Evolutionary conservation across 2,329 filamentous ascomycete species (phyloP), one percentile per base, ranked within the genome.

Genomic region (Ophiobolus disseminans): DNA sequence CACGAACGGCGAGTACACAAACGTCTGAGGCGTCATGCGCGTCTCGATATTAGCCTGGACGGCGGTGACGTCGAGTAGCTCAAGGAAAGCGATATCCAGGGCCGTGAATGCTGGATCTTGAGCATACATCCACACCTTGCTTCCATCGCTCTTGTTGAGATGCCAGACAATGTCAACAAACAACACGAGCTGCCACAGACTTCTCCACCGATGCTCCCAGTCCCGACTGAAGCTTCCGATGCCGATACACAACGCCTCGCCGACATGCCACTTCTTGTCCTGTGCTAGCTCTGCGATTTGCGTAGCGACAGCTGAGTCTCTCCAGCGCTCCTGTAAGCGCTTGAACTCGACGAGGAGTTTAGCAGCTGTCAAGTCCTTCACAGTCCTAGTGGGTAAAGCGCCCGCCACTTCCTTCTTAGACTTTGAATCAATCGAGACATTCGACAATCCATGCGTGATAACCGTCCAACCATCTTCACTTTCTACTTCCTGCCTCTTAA

Each of bases 121-220:
- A 1, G 70, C 69, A 46, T 64, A 69, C 6, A 69, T 44, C 21
- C 13, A 17, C 7, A 40, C 23, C 13, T 35, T 30, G 7, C 62
- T 32, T 23, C 56, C 39, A 13, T 16, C 8, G 6, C 30, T 19
- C 22, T 41, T 20, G 31, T 59, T 22, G 8, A 45, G 35, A 2
- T 48, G 21, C n/a, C 37, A 28, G 11, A 70, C 53, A 19, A 68
- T 55, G 25, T 53, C 54, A 40, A 66, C 26, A 40, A 74, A 73
- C 35, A 72, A 40, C 6, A 73, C 70, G 28, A 74, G 59, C 57
- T 74, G 72, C 72, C 72, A 73, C 51, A 74, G 39, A 16, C 62
- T 58, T 13, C 70, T 54, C 43, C 58, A 57, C 9, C 70, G 55
- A 56, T 72, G 63, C 25, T 62, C 60, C 69, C 69, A 72, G 40